phyloP scores from a whole-genome alignment of 345 rosid genomes.

The Draba incana region DNA sequence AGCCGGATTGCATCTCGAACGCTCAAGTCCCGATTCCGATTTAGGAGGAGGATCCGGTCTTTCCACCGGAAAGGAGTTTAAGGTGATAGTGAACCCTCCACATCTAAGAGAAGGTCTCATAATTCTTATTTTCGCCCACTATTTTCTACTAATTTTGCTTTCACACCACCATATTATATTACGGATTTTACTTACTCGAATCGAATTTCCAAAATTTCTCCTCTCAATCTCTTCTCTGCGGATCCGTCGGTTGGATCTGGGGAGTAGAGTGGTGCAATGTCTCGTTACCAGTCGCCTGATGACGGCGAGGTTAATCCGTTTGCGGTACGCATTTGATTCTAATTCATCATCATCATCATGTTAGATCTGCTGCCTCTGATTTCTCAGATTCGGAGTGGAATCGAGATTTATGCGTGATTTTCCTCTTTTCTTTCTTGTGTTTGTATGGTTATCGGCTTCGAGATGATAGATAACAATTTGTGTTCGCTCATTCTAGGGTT shows the following conservation, averaged over 20 bases:
- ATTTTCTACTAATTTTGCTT: too few relatives aligned
- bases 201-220: too few relatives aligned
- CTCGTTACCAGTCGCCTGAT: conserved; percentile 72
- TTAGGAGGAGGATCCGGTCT: neutral
- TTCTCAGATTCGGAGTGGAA: neutral
- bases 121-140: too few relatives aligned
- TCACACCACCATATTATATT: too few relatives aligned
- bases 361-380: neutral
- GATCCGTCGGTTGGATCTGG: conserved; percentile 24
- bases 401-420: neutral
- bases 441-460: neutral
- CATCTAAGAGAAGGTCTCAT: neutral
- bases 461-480: too few relatives aligned
- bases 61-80: neutral
- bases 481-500: too few relatives aligned
- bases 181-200: too few relatives aligned
- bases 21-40: neutral
- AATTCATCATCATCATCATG: neutral
- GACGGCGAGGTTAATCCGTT: conserved; percentile 79
- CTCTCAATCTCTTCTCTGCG: too few relatives aligned
- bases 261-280: conserved; percentile 55
- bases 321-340: conserved; percentile 57
- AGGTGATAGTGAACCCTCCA: conserved; percentile 4
- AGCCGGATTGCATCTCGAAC: conserved; percentile 41
- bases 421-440: neutral